Evolutionary conservation across 1,284 basidiomycete species (phyloP).

Genomic region (Meripilus lineatus): DNA sequence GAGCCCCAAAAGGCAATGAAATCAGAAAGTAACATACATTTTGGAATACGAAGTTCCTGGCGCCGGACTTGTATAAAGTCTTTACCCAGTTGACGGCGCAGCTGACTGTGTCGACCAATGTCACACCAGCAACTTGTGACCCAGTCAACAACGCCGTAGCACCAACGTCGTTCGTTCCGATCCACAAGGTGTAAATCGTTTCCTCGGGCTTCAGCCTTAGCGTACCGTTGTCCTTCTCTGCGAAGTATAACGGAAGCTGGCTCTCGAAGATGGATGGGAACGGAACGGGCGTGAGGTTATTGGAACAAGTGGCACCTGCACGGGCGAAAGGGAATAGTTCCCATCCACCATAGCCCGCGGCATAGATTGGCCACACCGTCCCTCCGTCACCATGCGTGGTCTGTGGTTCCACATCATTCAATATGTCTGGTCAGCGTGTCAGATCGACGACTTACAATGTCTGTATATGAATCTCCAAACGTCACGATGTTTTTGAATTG

Average conservation of each 20-base stretch:
- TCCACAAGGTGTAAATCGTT: conserved; percentile 45
- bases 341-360: conserved; percentile 32
- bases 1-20: not conserved
- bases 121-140: conserved; percentile 29
- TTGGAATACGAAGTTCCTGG: conserved; percentile 43
- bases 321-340: conserved; percentile 38
- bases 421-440: too few species aligned
- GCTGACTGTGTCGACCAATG: conserved; percentile 35
- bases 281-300: conserved; percentile 34
- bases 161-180: too few species aligned
- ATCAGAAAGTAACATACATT: conserved; percentile 30
- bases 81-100: conserved; percentile 40
- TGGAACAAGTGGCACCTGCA: conserved; percentile 42
- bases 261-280: conserved; percentile 35
- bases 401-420: not conserved
- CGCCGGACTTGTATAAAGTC: conserved; percentile 36
- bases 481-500: conserved; percentile 40
- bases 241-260: conserved; percentile 34
- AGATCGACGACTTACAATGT: conserved; percentile 24
- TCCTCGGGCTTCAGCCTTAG: conserved; percentile 26
- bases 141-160: conserved; percentile 35
- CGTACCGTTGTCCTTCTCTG: conserved; percentile 24
- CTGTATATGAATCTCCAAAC: conserved; percentile 45
- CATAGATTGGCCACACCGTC: conserved; percentile 35
- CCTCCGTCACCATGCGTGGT: conserved; percentile 23